Percentiles rank a stretch among this genome's conserved stretches.
Conservation (phyloP, 78 protist species). For the Planoprotostelium fungivorum region DNA sequence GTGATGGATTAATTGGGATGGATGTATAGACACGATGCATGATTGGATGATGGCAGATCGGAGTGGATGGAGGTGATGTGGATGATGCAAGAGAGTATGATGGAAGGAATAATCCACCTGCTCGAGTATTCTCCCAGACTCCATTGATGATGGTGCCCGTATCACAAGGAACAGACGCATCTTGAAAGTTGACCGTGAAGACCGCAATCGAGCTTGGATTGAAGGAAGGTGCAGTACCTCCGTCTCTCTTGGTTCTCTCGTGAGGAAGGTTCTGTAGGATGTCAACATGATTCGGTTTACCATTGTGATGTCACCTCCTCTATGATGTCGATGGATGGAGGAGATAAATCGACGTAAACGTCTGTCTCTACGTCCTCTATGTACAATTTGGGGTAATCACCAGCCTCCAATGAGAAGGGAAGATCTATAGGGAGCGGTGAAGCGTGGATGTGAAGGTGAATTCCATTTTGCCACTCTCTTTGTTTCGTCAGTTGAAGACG, state of each 20-base stretch:
- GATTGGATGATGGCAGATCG: too few relatives aligned
- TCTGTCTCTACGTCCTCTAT: neutral
- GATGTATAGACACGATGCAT: too few relatives aligned
- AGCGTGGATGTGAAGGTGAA: neutral
- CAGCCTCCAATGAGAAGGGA: neutral
- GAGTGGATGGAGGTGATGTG: too few relatives aligned
- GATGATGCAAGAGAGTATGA: too few relatives aligned
- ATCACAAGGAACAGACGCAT: neutral
- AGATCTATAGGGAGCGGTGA: neutral
- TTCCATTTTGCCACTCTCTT: neutral
- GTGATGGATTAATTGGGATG: neutral
- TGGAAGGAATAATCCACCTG: neutral
- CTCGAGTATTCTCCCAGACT: neutral
- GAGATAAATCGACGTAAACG: too few relatives aligned
- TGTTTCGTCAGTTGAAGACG: neutral
- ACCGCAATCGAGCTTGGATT: neutral
- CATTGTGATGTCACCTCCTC: too few relatives aligned
- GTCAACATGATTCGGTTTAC: too few relatives aligned
- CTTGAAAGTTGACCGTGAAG: neutral
- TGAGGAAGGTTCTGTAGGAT: neutral
- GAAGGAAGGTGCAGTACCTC: neutral
- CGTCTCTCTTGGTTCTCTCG: neutral
- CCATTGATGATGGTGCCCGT: neutral
- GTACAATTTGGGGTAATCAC: neutral
- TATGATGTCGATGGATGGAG: too few relatives aligned